phyloP scores from a whole-genome alignment of 2,329 filamentous ascomycete genomes.

The Rachicladosporium sp. region DNA sequence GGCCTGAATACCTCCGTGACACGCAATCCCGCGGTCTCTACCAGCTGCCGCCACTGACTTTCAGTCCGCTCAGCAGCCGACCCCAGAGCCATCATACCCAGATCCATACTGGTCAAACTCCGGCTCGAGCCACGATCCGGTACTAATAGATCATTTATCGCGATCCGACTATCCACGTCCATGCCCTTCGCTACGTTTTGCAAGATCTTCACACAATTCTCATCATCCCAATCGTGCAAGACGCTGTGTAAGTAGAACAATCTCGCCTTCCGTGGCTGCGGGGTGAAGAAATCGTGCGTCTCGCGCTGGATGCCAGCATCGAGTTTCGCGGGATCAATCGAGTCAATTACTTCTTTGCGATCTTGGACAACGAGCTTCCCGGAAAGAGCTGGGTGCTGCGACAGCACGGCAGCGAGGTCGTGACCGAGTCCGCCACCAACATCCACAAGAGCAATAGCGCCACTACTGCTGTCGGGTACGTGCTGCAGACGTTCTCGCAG shows the following conservation, averaged over 20 bases:
- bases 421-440: constrained; percentile 15
- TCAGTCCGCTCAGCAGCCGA: constrained; percentile 29
- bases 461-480: constrained; percentile 6
- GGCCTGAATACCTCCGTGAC: no score
- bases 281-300: constrained; percentile 16
- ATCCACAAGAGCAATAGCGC: constrained; percentile 14
- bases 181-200: constrained; percentile 12
- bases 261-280: constrained; percentile 16
- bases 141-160: constrained; percentile 16
- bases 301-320: constrained; percentile 4
- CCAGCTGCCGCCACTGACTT: constrained; percentile 22
- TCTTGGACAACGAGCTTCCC: constrained; percentile 18
- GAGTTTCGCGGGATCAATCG: background rate
- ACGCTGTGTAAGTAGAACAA: constrained; percentile 15
- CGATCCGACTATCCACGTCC: constrained; percentile 14
- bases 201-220: constrained; percentile 11
- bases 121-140: constrained; percentile 9
- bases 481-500: constrained; percentile 3
- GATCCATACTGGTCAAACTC: constrained; percentile 21
- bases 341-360: constrained; percentile 12
- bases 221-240: constrained; percentile 17
- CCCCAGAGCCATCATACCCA: constrained; percentile 30
- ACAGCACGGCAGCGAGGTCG: constrained; percentile 11
- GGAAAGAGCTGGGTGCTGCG: constrained; percentile 7
- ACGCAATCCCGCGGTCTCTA: background rate